Evolutionary conservation across 352 stramenopile genomes (phyloP).

Genomic region (Phytophthora chlamydospora): DNA sequence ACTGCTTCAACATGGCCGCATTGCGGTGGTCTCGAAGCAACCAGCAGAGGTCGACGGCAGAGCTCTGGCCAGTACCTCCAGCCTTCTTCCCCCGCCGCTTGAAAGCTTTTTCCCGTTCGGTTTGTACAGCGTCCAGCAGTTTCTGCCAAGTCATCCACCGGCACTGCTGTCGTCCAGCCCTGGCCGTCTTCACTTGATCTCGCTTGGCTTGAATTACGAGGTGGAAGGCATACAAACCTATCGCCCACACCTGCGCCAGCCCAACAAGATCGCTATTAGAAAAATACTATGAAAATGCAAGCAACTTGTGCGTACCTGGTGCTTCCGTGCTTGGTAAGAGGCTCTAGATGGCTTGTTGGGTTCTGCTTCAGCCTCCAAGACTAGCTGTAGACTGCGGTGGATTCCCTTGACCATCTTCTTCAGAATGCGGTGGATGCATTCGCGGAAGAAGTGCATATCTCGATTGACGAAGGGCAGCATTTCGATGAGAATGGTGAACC

Average conservation of each 20-base stretch:
- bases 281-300: too few species aligned
- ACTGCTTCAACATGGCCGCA: slow-evolving; percentile 31
- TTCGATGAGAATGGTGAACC: slow-evolving; percentile 57
- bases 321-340: slow-evolving; percentile 23
- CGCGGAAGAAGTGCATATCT: slow-evolving; percentile 50
- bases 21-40: slow-evolving; percentile 40
- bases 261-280: not conserved
- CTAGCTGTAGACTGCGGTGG: slow-evolving; percentile 37
- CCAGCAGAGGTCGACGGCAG: slow-evolving; percentile 22
- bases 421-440: slow-evolving; percentile 40
- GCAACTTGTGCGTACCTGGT: slow-evolving; percentile 22
- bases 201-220: slow-evolving; percentile 35
- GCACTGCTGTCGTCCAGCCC: slow-evolving; percentile 3
- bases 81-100: slow-evolving; percentile 10
- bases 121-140: slow-evolving; percentile 20
- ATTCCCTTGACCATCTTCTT: slow-evolving; percentile 58
- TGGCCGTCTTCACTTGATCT: slow-evolving; percentile 13
- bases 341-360: slow-evolving; percentile 3
- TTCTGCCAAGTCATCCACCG: slow-evolving; percentile 29
- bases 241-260: slow-evolving; percentile 46
- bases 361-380: not conserved
- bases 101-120: slow-evolving; percentile 20
- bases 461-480: slow-evolving; percentile 62
- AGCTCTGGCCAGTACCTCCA: slow-evolving; percentile 1
- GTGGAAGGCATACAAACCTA: slow-evolving; percentile 49